These are phyloP conservation scores for Cornus kousa DNA, from an alignment of 148 eudicot species.

Conservation along the genomic window DNA sequence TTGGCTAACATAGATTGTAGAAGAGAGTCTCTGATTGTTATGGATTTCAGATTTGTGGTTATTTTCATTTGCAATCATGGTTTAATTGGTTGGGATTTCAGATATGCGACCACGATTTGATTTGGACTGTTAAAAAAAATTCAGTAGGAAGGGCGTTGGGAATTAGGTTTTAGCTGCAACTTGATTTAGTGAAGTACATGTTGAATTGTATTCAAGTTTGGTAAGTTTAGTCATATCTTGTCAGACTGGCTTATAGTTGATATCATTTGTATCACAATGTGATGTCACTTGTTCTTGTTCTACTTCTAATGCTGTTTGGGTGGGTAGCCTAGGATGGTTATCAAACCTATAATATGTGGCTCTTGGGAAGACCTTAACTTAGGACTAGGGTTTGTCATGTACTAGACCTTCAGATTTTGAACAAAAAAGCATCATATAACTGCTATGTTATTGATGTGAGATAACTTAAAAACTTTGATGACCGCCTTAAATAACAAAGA, in stretches of 20 bases:
- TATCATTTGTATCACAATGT: too few species aligned
- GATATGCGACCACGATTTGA: too few species aligned
- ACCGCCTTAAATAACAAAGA: too few species aligned
- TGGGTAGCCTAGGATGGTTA: background rate
- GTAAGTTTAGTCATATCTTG: too few species aligned
- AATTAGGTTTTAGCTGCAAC: background rate
- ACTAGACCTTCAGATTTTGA: background rate
- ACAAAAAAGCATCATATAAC: background rate
- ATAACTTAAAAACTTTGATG: too few species aligned
- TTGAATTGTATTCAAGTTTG: too few species aligned
- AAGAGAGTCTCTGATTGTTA: too few species aligned
- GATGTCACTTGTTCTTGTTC: background rate
- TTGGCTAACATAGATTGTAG: too few species aligned
- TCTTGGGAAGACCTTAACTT: background rate
- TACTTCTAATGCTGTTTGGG: background rate
- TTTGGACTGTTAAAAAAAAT: too few species aligned
- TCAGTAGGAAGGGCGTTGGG: too few species aligned
- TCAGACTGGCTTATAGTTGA: too few species aligned
- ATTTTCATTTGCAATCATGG: background rate
- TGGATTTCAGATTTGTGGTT: too few species aligned
- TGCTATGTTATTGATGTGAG: background rate
- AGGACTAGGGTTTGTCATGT: background rate
- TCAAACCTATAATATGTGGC: background rate
- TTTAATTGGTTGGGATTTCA: background rate
- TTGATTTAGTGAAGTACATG: background rate